Percentiles rank a stretch among this genome's conserved stretches.
Conservation (phyloP, 169 alveolate genomes). For the Cryptosporidium muris region DNA sequence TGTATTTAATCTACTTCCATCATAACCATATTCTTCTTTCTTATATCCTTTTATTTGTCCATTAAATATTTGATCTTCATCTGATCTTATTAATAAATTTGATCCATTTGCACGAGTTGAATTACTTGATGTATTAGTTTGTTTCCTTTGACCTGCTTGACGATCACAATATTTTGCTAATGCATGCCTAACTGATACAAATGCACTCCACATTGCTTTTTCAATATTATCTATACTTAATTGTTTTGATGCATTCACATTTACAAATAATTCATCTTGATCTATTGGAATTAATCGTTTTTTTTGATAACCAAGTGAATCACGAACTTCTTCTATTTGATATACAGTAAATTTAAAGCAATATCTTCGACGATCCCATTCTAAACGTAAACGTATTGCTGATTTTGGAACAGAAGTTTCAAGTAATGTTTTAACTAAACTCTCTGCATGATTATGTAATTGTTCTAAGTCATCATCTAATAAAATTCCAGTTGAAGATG, state of each 20-base stretch:
- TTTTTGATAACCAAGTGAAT: conserved; percentile 60
- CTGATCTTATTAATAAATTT: conserved; percentile 8
- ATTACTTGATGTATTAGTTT: conserved; percentile 1
- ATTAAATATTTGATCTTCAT: conserved; percentile 1
- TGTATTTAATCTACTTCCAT: background rate
- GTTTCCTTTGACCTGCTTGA: conserved; percentile 68
- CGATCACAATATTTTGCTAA: conserved; percentile 68
- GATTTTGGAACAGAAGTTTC: conserved; percentile 71
- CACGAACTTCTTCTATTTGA: conserved; percentile 58
- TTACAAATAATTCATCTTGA: conserved; percentile 66
- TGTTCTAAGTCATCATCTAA: conserved; percentile 46
- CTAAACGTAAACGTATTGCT: conserved; percentile 55
- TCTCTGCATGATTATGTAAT: conserved; percentile 64
- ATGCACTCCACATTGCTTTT: conserved; percentile 71
- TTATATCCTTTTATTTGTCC: conserved; percentile 18
- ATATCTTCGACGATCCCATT: conserved; percentile 67
- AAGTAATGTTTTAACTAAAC: conserved; percentile 56
- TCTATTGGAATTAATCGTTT: conserved; percentile 61
- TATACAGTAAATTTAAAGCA: conserved; percentile 67
- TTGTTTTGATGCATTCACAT: conserved; percentile 70
- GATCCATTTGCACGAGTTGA: conserved; percentile 9
- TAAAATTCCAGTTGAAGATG: background rate
- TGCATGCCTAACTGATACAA: conserved; percentile 66
- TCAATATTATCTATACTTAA: conserved; percentile 50
- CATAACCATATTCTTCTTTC: conserved; percentile 45